phyloP scores from a whole-genome alignment of 2,329 filamentous ascomycete species.

The Coniochaeta sp. region DNA sequence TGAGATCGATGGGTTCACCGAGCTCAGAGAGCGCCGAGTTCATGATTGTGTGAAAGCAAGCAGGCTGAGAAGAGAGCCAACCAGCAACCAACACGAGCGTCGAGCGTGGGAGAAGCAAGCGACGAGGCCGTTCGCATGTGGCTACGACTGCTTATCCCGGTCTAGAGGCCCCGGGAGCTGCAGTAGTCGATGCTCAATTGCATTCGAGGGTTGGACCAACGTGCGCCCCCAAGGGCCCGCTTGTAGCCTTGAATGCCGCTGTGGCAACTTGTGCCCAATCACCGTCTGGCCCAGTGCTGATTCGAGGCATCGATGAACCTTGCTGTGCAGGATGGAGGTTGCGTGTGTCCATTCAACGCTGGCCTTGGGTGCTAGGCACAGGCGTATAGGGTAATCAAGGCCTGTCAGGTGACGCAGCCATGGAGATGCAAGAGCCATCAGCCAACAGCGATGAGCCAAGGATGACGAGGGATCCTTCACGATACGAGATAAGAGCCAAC shows the following conservation, averaged over 20 bases:
- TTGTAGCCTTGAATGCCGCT: background rate
- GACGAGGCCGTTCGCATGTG: background rate
- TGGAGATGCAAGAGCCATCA: background rate
- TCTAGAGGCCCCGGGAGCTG: background rate
- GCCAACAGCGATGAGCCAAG: background rate
- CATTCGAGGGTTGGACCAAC: background rate
- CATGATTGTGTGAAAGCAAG: background rate
- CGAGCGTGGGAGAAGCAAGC: background rate
- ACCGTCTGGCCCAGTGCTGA: conserved; percentile 2
- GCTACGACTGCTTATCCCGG: background rate
- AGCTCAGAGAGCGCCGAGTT: background rate
- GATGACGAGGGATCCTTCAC: background rate
- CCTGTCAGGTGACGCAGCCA: conserved; percentile 18
- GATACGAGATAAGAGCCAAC: conserved; percentile 3
- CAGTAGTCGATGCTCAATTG: background rate
- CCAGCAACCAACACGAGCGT: conserved; percentile 1
- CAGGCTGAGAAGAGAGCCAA: background rate
- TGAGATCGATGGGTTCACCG: background rate
- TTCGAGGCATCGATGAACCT: background rate
- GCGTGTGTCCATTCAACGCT: conserved; percentile 13
- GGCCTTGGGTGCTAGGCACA: conserved; percentile 6
- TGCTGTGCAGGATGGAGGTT: conserved; percentile 8
- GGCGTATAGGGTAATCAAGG: conserved; percentile 16
- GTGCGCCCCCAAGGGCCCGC: conserved; percentile 3
- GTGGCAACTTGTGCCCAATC: conserved; percentile 8